Conservation (phyloP, 768 basidiomycete genomes). For the Amylocystis lapponica region DNA sequence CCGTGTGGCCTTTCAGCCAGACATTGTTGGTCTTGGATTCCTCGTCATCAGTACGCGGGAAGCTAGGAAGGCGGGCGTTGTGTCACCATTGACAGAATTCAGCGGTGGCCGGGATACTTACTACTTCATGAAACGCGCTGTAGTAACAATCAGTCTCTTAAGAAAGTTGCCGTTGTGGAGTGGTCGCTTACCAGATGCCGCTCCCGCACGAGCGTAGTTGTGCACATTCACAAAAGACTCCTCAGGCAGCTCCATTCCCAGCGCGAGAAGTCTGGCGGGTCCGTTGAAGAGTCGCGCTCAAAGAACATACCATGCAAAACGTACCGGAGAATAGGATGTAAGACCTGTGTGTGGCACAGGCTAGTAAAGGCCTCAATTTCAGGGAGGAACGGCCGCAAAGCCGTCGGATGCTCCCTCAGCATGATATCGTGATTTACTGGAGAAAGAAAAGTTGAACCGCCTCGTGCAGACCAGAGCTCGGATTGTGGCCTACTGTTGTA, state of each 20-base stretch:
- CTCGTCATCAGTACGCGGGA: constrained; percentile 27
- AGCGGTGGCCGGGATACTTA: neutral
- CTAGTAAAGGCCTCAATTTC: constrained; percentile 45
- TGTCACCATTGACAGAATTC: neutral
- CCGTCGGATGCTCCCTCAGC: constrained; percentile 44
- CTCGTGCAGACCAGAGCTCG: neutral
- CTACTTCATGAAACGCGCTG: constrained; percentile 20
- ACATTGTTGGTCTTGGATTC: constrained; percentile 24
- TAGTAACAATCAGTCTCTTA: too few species aligned
- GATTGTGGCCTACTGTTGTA: constrained; percentile 44
- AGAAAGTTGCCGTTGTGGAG: neutral
- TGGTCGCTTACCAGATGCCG: too few species aligned
- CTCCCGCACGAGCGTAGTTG: too few species aligned
- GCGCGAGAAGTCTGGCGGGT: constrained; percentile 24
- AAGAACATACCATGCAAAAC: neutral
- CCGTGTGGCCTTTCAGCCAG: constrained; percentile 34
- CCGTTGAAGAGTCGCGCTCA: too few species aligned
- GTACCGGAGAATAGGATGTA: constrained; percentile 42
- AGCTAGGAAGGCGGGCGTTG: constrained; percentile 14
- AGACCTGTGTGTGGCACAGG: constrained; percentile 43
- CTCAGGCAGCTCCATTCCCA: constrained; percentile 29
- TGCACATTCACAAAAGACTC: constrained; percentile 28
- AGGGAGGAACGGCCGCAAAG: constrained; percentile 44
- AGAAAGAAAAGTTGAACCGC: neutral
- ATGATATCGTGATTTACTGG: constrained; percentile 46